These are phyloP conservation scores for Phialemonium atrogriseum DNA, from an alignment of 2,329 filamentous ascomycete species.

Conservation along the genomic window DNA sequence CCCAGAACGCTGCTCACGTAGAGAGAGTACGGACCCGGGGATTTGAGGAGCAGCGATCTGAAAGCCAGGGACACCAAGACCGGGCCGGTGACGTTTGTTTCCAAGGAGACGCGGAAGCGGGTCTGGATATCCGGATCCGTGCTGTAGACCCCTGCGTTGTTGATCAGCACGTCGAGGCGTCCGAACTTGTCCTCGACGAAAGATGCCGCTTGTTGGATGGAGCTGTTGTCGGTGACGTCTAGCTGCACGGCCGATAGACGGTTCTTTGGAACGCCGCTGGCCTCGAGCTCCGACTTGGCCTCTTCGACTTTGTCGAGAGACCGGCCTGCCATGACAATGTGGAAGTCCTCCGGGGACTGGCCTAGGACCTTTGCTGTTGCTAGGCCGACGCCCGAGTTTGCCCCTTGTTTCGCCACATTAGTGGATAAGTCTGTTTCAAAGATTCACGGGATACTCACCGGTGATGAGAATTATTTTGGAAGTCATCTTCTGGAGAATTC, in stretches of 20 bases:
- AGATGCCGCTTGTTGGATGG: conserved; percentile 16
- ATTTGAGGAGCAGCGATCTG: conserved; percentile 19
- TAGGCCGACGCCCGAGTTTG: conserved; percentile 4
- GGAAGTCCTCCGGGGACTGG: conserved; percentile 16
- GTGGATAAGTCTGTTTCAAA: too few relatives aligned
- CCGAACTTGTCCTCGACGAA: conserved; percentile 14
- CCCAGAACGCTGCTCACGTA: conserved; percentile 29
- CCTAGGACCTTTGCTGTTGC: background rate
- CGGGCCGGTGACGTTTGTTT: conserved; percentile 26
- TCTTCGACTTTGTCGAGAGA: conserved; percentile 15
- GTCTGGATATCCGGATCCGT: conserved; percentile 4
- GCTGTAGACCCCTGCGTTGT: conserved; percentile 24
- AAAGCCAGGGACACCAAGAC: conserved; percentile 19
- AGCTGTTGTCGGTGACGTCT: conserved; percentile 18
- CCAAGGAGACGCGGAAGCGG: conserved; percentile 24
- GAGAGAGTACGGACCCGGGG: conserved; percentile 22
- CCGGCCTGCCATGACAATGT: conserved; percentile 26
- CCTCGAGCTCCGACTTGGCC: conserved; percentile 15
- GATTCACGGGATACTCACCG: too few relatives aligned
- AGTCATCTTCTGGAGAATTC: too few relatives aligned
- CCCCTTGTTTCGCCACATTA: too few relatives aligned
- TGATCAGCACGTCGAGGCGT: conserved; percentile 25
- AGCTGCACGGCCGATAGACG: conserved; percentile 16
- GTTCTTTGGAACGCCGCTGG: conserved; percentile 10
- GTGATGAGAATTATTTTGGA: too few relatives aligned